These are phyloP conservation scores for Didymella keratinophila DNA, from an alignment of 2,329 filamentous ascomycete species.

Conservation along the genomic window DNA sequence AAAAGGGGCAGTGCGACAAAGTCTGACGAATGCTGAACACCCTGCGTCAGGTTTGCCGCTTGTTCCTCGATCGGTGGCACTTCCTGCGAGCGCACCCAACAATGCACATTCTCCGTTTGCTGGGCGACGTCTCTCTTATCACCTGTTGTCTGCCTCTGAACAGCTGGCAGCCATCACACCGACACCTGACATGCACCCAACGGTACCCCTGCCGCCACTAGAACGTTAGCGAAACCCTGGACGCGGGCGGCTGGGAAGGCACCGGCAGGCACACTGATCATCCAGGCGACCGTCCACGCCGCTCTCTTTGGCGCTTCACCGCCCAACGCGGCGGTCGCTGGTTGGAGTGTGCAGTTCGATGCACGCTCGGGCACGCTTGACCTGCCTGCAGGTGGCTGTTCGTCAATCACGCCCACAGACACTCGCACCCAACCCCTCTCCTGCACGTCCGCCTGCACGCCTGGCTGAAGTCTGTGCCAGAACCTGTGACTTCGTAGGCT, in stretches of 20 bases:
- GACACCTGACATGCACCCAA: slow-evolving; percentile 36
- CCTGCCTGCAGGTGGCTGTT: slow-evolving; percentile 31
- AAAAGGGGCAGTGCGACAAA: slow-evolving; percentile 23
- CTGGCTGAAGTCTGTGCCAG: slow-evolving; percentile 43
- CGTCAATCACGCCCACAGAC: slow-evolving; percentile 40
- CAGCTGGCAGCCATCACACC: slow-evolving; percentile 39
- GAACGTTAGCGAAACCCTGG: slow-evolving; percentile 38
- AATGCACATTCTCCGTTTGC: slow-evolving; percentile 10
- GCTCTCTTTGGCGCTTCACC: slow-evolving; percentile 37
- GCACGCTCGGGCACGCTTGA: slow-evolving; percentile 22
- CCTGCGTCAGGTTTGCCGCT: slow-evolving; percentile 23
- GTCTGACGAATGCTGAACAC: slow-evolving; percentile 15
- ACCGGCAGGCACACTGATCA: slow-evolving; percentile 36
- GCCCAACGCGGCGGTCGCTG: slow-evolving; percentile 34
- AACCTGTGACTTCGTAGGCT: slow-evolving; percentile 42
- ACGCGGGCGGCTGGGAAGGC: slow-evolving; percentile 25
- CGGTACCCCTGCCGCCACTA: slow-evolving; percentile 30
- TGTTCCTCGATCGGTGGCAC: slow-evolving; percentile 16
- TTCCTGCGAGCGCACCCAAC: slow-evolving; percentile 9
- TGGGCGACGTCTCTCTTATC: slow-evolving; percentile 23
- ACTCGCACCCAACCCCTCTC: slow-evolving; percentile 29
- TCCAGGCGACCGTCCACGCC: slow-evolving; percentile 28
- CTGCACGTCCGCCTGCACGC: slow-evolving; percentile 37
- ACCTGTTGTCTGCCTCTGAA: slow-evolving; percentile 29
- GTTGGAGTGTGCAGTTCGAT: slow-evolving; percentile 23